phyloP scores from a whole-genome alignment of 768 basidiomycete genomes.

The Lyophyllum decastes region DNA sequence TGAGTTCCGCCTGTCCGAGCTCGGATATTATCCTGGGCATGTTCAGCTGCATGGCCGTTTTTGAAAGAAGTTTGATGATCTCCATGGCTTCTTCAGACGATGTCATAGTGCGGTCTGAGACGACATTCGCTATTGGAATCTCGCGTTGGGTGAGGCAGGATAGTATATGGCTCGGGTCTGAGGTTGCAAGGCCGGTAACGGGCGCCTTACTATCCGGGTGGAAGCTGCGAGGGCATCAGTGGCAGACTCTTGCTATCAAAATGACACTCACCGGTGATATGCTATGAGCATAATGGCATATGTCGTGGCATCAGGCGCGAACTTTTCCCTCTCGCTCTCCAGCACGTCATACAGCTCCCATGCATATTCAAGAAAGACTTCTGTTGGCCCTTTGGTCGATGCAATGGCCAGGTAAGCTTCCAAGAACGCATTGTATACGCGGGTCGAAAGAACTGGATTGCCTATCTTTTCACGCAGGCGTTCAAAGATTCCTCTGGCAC shows the following conservation, averaged over 20 bases:
- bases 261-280: constrained; percentile 47
- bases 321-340: constrained; percentile 47
- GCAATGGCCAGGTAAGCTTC: constrained; percentile 66
- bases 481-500: constrained; percentile 75
- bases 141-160: constrained; percentile 46
- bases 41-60: constrained; percentile 59
- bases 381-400: constrained; percentile 40
- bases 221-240: constrained; percentile 30
- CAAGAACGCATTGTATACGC: constrained; percentile 69
- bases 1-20: constrained; percentile 53
- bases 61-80: constrained; percentile 57
- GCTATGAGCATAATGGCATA: constrained; percentile 71
- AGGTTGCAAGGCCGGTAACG: constrained; percentile 17
- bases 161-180: constrained; percentile 37
- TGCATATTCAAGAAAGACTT: constrained; percentile 64
- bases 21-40: constrained; percentile 51
- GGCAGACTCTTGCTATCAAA: not conserved
- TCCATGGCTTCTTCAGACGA: constrained; percentile 56
- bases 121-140: constrained; percentile 50
- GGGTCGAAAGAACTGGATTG: constrained; percentile 37
- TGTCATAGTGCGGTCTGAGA: constrained; percentile 58
- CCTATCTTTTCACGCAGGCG: constrained; percentile 44
- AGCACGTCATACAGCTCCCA: constrained; percentile 62
- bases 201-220: constrained; percentile 32
- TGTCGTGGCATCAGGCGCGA: constrained; percentile 54